Conservation (phyloP, 441 rosid genomes). For the Mallotus japonicus region DNA sequence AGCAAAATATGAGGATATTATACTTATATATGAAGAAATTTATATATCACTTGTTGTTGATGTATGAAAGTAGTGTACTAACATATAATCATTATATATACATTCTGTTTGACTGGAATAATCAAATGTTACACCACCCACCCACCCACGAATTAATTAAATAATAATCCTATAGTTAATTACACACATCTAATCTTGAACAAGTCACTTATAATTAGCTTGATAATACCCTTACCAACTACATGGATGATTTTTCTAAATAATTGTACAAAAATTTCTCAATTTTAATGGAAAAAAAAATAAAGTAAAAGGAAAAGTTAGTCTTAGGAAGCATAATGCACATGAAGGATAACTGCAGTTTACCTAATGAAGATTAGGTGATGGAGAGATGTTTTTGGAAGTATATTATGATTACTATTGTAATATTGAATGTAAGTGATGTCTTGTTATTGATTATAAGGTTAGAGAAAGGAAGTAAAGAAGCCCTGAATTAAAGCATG, state of each 20-base stretch:
- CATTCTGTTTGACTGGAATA: neutral
- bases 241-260: too few relatives aligned
- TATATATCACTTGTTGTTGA: too few relatives aligned
- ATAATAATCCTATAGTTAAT: too few relatives aligned
- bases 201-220: too few relatives aligned
- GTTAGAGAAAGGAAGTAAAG: neutral
- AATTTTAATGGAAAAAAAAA: too few relatives aligned
- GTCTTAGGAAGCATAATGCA: neutral
- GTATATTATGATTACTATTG: neutral
- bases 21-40: too few relatives aligned
- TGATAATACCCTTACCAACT: neutral
- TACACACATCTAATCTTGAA: too few relatives aligned
- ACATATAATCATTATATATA: neutral
- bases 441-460: neutral
- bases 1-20: too few relatives aligned
- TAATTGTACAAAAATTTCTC: too few relatives aligned
- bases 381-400: neutral
- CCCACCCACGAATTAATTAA: neutral
- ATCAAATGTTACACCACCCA: neutral
- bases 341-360: slow-evolving; percentile 13
- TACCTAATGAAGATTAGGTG: slow-evolving; percentile 20
- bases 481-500: neutral
- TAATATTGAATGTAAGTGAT: neutral
- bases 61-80: neutral
- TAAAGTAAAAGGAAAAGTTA: too few relatives aligned